phyloP scores from a whole-genome alignment of 345 rosid genomes.

The Moricandia arvensis region DNA sequence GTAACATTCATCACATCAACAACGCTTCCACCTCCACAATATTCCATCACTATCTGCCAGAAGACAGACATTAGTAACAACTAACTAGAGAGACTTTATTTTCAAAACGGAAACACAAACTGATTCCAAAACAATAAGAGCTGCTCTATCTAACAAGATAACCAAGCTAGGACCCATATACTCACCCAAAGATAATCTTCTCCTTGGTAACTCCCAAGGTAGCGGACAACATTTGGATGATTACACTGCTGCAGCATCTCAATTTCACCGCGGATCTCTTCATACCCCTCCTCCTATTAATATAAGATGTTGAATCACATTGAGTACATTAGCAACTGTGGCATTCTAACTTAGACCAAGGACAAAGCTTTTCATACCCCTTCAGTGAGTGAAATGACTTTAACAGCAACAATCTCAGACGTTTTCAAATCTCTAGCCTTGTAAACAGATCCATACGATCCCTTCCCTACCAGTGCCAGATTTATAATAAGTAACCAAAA shows the following conservation, averaged over 20 bases:
- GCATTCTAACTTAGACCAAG: conserved; percentile 5
- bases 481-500: conserved; percentile 10
- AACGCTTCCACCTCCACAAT: conserved; percentile 99
- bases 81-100: neutral
- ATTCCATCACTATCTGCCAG: conserved; percentile 99
- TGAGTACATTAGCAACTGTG: neutral
- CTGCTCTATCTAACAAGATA: neutral
- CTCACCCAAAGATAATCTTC: conserved; percentile 98
- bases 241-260: conserved; percentile 99
- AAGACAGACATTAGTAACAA: conserved; percentile 36
- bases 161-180: conserved; percentile 16
- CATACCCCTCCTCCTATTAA: conserved; percentile 95
- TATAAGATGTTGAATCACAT: conserved; percentile 15
- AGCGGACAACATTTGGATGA: conserved; percentile 95
- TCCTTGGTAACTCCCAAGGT: conserved; percentile 97
- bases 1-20: conserved; percentile 92
- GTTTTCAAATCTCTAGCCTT: conserved; percentile 93
- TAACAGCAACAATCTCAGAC: conserved; percentile 95
- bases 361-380: conserved; percentile 57
- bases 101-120: neutral
- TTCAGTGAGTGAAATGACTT: conserved; percentile 88
- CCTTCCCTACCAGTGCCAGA: conserved; percentile 54
- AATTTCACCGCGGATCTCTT: conserved; percentile 96
- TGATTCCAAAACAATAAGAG: conserved; percentile 11
- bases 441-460: conserved; percentile 96